These are phyloP conservation scores for Euphrasia confusa DNA, from an alignment of 257 asterid species.

Conservation along the genomic window DNA sequence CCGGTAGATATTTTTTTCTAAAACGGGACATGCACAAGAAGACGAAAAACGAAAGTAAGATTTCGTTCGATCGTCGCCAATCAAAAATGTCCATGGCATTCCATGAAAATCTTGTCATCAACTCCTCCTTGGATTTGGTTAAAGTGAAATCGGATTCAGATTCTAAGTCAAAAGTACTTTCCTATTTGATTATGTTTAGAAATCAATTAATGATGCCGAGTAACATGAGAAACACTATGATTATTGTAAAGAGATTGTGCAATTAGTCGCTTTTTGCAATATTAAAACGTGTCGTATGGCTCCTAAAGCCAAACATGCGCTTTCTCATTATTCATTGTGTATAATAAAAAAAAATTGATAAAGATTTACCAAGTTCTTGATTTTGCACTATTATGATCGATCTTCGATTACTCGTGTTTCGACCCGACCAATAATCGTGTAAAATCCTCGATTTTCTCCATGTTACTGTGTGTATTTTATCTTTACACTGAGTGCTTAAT, in stretches of 20 bases:
- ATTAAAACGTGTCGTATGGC: conserved; percentile 30
- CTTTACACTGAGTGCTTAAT: conserved; percentile 25
- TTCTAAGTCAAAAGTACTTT: conserved; percentile 35
- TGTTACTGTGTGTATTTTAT: conserved; percentile 12
- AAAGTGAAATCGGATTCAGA: conserved; percentile 38
- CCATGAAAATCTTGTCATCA: not conserved
- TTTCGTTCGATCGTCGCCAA: not conserved
- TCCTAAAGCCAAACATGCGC: conserved; percentile 47
- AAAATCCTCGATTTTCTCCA: conserved; percentile 16
- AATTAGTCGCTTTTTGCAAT: conserved; percentile 33
- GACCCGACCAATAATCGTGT: too few relatives aligned
- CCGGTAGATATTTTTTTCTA: too few relatives aligned
- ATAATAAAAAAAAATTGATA: too few relatives aligned
- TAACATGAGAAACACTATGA: conserved; percentile 73
- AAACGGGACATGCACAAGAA: too few relatives aligned
- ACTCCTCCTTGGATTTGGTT: conserved; percentile 5
- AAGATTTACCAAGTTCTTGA: too few relatives aligned
- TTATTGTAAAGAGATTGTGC: conserved; percentile 42
- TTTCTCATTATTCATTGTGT: conserved; percentile 23
- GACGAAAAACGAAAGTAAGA: too few relatives aligned
- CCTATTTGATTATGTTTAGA: conserved; percentile 28
- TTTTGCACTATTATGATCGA: too few relatives aligned
- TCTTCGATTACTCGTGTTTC: too few relatives aligned
- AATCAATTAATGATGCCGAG: conserved; percentile 57
- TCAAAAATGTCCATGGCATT: not conserved